A percentile compares a stretch with the other conserved stretches of the same genome.
phyloP scores from a whole-genome alignment of 2,329 filamentous ascomycete species.

The Neonectria coccinea region DNA sequence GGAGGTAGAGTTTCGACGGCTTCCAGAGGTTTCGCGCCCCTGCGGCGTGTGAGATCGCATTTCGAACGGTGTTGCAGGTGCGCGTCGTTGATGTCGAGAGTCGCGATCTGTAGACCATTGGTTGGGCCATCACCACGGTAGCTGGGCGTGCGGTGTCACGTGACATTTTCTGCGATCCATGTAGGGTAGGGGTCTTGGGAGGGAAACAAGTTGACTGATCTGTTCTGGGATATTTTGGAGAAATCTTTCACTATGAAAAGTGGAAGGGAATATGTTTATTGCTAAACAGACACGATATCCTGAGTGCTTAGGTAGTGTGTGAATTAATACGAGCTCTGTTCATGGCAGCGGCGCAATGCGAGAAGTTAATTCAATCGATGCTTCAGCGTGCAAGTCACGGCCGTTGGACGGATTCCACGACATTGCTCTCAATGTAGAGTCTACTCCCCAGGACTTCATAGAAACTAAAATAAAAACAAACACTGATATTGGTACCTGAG shows the following conservation, averaged over 20 bases:
- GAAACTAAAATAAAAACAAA: not conserved
- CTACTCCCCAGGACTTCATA: not conserved
- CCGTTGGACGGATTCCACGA: too few relatives aligned
- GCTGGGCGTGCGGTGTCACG: slow-evolving; percentile 32
- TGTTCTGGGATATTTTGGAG: not conserved
- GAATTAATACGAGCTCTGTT: not conserved
- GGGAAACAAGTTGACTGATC: not conserved
- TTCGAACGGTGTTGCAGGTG: slow-evolving; percentile 21
- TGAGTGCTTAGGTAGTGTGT: not conserved
- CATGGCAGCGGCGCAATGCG: too few relatives aligned
- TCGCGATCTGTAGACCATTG: slow-evolving; percentile 31
- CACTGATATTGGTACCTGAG: not conserved
- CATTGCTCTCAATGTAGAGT: not conserved
- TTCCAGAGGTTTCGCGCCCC: slow-evolving; percentile 48
- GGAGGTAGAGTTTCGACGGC: slow-evolving; percentile 46
- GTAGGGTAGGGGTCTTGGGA: not conserved
- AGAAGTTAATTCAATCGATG: too few relatives aligned
- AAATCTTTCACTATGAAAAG: not conserved
- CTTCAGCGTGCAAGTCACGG: too few relatives aligned
- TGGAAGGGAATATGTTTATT: not conserved
- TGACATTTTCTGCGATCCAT: slow-evolving; percentile 20
- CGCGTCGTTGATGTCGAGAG: slow-evolving; percentile 18
- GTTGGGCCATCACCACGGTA: slow-evolving; percentile 40
- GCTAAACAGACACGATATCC: not conserved
- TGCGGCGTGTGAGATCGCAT: slow-evolving; percentile 52